phyloP scores from a whole-genome alignment of 805 yeast genomes.

The Kodamaea neixiangensis region DNA sequence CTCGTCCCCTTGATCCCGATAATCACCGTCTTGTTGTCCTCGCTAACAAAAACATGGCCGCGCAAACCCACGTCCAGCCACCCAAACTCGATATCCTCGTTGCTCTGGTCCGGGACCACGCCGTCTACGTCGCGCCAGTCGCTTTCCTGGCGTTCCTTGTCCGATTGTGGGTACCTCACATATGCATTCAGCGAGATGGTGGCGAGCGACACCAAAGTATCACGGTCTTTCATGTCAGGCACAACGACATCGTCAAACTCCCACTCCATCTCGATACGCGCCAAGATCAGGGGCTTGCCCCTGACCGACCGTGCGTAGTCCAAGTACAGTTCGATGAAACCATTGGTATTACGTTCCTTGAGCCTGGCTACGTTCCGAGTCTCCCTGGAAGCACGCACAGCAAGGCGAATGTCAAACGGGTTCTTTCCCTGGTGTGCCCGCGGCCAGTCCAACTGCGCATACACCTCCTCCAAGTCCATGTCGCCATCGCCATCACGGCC shows the following conservation, averaged over 20 bases:
- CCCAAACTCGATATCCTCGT: conserved; percentile 67
- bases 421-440: conserved; percentile 28
- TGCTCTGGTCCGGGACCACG: conserved; percentile 55
- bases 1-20: conserved; percentile 90
- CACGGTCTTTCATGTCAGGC: conserved; percentile 76
- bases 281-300: conserved; percentile 37
- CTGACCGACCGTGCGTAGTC: conserved; percentile 51
- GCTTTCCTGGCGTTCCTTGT: conserved; percentile 49
- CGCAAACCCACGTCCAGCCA: conserved; percentile 86
- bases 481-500: conserved; percentile 6
- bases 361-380: conserved; percentile 28
- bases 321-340: conserved; percentile 65
- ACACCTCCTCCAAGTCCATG: conserved; percentile 13
- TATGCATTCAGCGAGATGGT: conserved; percentile 90
- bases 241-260: conserved; percentile 48
- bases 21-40: conserved; percentile 62
- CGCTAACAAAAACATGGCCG: conserved; percentile 81
- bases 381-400: conserved; percentile 22
- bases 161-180: conserved; percentile 66
- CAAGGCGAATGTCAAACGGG: conserved; percentile 42
- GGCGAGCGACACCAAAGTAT: conserved; percentile 75
- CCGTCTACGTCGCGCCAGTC: conserved; percentile 83
- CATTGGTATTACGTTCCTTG: conserved; percentile 50
- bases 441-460: conserved; percentile 39
- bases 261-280: conserved; percentile 63